phyloP scores from a whole-genome alignment of 305 asterid genomes.

The Petunia hybrid region DNA sequence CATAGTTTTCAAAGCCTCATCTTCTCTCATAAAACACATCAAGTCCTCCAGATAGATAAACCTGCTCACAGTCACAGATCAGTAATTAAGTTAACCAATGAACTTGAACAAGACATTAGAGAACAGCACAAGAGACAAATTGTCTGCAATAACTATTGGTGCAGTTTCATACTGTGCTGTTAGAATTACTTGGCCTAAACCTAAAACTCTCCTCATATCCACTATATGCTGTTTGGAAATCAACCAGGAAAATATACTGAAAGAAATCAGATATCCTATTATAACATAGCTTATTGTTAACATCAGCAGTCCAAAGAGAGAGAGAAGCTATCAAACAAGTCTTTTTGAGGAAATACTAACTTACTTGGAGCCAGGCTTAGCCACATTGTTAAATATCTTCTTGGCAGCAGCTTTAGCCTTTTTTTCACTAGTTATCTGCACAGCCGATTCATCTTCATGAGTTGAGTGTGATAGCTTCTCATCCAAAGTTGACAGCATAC shows the following conservation, averaged over 20 bases:
- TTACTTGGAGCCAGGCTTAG: conserved; percentile 71
- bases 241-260: no score
- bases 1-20: conserved; percentile 68
- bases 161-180: not conserved
- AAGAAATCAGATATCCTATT: no score
- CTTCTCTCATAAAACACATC: conserved; percentile 79
- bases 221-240: no score
- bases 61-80: conserved; percentile 40
- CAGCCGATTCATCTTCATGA: conserved; percentile 62
- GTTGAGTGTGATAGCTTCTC: conserved; percentile 66
- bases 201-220: no score
- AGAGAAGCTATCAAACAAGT: not conserved
- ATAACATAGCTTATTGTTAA: not conserved
- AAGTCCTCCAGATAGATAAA: conserved; percentile 69
- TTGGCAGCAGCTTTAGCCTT: conserved; percentile 81
- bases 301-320: not conserved
- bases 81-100: not conserved
- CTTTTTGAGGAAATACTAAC: conserved; percentile 25
- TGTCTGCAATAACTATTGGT: not conserved
- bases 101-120: not conserved
- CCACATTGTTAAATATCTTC: conserved; percentile 79
- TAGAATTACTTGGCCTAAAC: no score
- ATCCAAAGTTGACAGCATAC: conserved; percentile 71
- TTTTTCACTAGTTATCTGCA: conserved; percentile 74
- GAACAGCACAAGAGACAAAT: not conserved